phyloP scores from a whole-genome alignment of 345 rosid genomes.

The Mercurialis annua region DNA sequence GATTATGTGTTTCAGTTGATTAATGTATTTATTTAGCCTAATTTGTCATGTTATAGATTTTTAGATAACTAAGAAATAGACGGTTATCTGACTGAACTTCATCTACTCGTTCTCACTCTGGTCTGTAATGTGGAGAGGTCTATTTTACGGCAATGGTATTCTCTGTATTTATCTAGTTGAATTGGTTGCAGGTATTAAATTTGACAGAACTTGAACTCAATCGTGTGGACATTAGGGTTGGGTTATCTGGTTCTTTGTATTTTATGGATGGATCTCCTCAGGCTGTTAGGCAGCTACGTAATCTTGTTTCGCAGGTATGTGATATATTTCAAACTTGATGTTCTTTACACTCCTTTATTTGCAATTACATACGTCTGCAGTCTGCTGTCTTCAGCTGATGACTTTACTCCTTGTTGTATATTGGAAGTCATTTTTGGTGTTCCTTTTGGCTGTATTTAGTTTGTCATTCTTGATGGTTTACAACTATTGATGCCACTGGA shows the following conservation, averaged over 20 bases:
- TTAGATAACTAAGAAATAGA: neutral
- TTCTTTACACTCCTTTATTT: neutral
- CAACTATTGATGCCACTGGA: neutral
- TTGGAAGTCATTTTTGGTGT: neutral
- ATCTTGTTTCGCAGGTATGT: constrained; percentile 90
- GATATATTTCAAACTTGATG: neutral
- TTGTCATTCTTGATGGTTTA: neutral
- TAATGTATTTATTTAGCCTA: neutral
- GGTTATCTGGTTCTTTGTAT: constrained; percentile 83
- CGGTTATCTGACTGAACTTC: neutral
- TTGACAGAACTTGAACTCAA: constrained; percentile 88
- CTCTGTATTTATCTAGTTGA: constrained; percentile 16
- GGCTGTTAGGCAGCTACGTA: constrained; percentile 87
- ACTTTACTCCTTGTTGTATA: neutral
- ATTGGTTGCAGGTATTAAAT: constrained; percentile 67
- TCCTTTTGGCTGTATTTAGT: neutral
- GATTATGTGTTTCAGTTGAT: neutral
- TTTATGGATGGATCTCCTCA: constrained; percentile 98
- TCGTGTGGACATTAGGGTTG: constrained; percentile 92
- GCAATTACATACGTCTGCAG: neutral
- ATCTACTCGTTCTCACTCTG: neutral
- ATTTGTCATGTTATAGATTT: neutral
- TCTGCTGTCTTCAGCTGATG: neutral
- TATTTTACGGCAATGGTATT: constrained; percentile 5
- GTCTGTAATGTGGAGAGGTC: neutral